Evolutionary conservation across 2,329 filamentous ascomycete species (phyloP).

Genomic region (Fusarium solani-melongenae): DNA sequence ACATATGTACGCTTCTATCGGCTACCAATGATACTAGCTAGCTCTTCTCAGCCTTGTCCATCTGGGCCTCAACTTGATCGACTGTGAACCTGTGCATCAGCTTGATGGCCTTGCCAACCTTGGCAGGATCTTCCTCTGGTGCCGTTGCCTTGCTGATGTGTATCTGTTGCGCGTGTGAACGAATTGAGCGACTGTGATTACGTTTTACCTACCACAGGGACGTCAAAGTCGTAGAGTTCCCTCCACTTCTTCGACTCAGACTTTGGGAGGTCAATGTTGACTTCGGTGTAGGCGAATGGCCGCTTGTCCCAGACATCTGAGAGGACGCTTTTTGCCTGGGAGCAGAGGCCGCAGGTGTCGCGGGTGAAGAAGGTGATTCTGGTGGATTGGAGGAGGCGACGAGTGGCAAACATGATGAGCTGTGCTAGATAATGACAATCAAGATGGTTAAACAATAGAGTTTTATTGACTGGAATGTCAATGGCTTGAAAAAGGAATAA

Average conservation of each 20-base stretch:
- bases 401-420: conserved; percentile 61
- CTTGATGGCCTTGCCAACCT: conserved; percentile 71
- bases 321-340: conserved; percentile 74
- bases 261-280: conserved; percentile 79
- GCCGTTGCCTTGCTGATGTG: conserved; percentile 69
- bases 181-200: neutral
- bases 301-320: conserved; percentile 74
- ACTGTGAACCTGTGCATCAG: conserved; percentile 82
- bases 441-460: neutral
- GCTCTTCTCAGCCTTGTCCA: conserved; percentile 67
- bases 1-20: neutral
- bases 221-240: conserved; percentile 82
- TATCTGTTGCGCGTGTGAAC: conserved; percentile 56
- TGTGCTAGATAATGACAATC: neutral
- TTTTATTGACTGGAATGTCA: neutral
- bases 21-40: conserved; percentile 7
- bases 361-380: conserved; percentile 82
- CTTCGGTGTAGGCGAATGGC: conserved; percentile 75
- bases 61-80: conserved; percentile 73
- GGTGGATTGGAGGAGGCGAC: conserved; percentile 63
- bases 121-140: conserved; percentile 63
- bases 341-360: conserved; percentile 77
- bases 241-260: conserved; percentile 73
- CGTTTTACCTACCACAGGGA: conserved; percentile 73
- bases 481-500: neutral